Base-by-base conservation (phyloP, 2,329 filamentous ascomycete species). In the Alternaria sp. region DNA sequence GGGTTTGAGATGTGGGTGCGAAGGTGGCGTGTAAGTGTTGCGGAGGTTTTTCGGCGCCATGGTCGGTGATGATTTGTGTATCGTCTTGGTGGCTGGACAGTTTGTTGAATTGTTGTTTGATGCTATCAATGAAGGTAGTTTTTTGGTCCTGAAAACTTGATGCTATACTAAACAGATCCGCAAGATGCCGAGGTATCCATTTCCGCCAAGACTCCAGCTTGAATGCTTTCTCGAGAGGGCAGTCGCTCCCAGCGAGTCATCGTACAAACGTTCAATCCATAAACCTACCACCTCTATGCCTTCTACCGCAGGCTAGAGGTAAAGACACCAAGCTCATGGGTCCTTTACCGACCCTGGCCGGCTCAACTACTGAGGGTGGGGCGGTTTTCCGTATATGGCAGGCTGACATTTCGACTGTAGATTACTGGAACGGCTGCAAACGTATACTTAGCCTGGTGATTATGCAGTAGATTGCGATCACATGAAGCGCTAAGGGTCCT, bases 391-490 rank as follows among this genome's bases (percentile, higher is more conserved):
- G 16, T 28, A 69, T 71, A 16, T 41, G 72, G 74, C 53, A 76
- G 53, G 46, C 43, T 49, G 16, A 38, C 22, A 36, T 36, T 25
- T 32, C 40, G 34, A 52, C 64, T 63, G 57, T 76, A 57, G 74
- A 76, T 71, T 61, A 60, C 74, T 76, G 73, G 72, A 76, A 74
- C 72, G 57, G 59, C 72, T 74, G 72, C 72, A 71, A 74, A 74
- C 74, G 40, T 66, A 59, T 63, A 61, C 54, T 62, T 69, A 71
- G 59, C 65, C 57, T 60, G 60, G 56, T 22, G 48, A 49, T 54
- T 45, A 57, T 66, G 64, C 64, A 67, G 67, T 59, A 25, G 52
- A 44, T 43, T 59, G 11, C 52, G 58, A 57, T 71, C 65, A 68
- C 67, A 62, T 68, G 65, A 49, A 34, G 36, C 25, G 54, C 54